A percentile compares a stretch with the other conserved stretches of the same genome.
Conservation (phyloP, 805 yeast species). For the Saccharomyces kudriavzevii region DNA sequence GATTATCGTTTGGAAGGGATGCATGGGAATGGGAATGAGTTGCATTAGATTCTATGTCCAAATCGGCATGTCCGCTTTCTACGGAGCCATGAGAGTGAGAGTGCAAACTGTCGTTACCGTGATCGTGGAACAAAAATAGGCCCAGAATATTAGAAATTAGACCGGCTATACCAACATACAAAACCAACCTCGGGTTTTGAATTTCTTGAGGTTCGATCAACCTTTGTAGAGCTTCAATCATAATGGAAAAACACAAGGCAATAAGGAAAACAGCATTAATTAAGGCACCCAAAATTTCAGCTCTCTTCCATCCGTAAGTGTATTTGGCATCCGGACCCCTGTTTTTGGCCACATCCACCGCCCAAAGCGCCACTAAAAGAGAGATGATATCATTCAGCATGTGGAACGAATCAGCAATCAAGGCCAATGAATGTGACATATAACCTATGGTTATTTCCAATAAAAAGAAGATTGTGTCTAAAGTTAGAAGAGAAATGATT, state of each 20-base stretch:
- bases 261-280: conserved; percentile 87
- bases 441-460: conserved; percentile 81
- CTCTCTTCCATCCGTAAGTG: conserved; percentile 97
- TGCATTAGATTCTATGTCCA: neutral
- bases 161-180: conserved; percentile 79
- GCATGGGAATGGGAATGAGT: neutral
- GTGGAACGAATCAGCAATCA: conserved; percentile 94
- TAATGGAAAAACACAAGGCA: conserved; percentile 86
- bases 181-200: conserved; percentile 71
- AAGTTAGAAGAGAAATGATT: conserved; percentile 57
- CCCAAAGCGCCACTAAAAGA: conserved; percentile 87
- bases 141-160: conserved; percentile 77
- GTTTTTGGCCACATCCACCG: conserved; percentile 80
- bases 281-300: conserved; percentile 91
- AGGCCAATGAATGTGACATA: conserved; percentile 86
- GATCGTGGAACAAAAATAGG: conserved; percentile 80
- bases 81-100: conserved; percentile 30
- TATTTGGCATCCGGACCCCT: conserved; percentile 78
- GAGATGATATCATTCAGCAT: conserved; percentile 94
- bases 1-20: neutral
- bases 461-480: conserved; percentile 79
- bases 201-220: conserved; percentile 73
- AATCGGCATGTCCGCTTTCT: conserved; percentile 2
- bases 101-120: conserved; percentile 51
- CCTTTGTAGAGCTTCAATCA: conserved; percentile 88